A percentile compares a stretch with the other conserved stretches of the same genome.
phyloP scores from a whole-genome alignment of 345 rosid species.

The Turritis glabra region DNA sequence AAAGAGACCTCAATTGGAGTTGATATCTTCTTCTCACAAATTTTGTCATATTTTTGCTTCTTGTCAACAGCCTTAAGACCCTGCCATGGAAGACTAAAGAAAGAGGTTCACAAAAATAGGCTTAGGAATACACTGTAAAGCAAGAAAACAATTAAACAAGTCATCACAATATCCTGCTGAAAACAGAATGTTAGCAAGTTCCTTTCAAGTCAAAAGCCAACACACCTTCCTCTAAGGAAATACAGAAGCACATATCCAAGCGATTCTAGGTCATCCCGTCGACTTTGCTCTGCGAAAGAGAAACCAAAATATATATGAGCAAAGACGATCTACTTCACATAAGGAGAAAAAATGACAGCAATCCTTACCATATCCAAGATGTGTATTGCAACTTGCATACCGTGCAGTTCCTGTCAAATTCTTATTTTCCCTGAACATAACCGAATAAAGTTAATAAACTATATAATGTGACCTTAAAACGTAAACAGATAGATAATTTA shows the following conservation, averaged over 20 bases:
- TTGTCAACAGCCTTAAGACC: conserved; percentile 83
- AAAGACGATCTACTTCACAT: not conserved
- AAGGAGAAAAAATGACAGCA: conserved; percentile 9
- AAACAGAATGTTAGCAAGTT: not conserved
- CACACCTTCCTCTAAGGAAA: conserved; percentile 88
- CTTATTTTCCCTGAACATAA: conserved; percentile 75
- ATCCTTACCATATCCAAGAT: conserved; percentile 87
- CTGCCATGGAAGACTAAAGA: conserved; percentile 87
- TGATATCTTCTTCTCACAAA: conserved; percentile 79
- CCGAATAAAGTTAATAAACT: not conserved
- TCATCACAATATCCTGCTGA: not conserved
- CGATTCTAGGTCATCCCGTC: conserved; percentile 77
- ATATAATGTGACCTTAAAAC: not conserved
- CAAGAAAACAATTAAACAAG: not conserved
- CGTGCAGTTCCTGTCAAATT: conserved; percentile 96
- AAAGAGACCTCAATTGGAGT: conserved; percentile 79
- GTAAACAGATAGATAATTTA: not conserved
- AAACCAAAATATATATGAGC: conserved; percentile 7
- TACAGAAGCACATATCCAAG: conserved; percentile 78
- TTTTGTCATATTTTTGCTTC: conserved; percentile 86
- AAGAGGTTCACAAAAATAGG: conserved; percentile 17
- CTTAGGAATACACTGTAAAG: no score
- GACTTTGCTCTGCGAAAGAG: conserved; percentile 59
- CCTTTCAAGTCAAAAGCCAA: not conserved
- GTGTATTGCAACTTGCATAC: conserved; percentile 96